phyloP scores from a whole-genome alignment of 1,284 basidiomycete genomes.

The Trichosporon sp. region DNA sequence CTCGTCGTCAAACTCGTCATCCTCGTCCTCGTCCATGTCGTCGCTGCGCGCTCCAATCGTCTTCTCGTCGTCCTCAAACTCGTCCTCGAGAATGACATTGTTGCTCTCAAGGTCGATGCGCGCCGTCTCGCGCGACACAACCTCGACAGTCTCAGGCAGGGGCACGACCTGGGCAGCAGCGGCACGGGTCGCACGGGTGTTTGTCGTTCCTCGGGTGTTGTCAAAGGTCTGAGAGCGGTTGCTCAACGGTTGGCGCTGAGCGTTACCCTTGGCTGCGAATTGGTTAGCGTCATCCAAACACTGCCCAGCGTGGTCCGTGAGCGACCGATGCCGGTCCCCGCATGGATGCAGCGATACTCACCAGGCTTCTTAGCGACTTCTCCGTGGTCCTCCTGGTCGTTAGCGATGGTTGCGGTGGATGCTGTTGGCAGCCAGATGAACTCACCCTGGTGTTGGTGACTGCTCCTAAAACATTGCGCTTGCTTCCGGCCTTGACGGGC shows the following conservation, averaged over 20 bases:
- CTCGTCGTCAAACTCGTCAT: slow-evolving; percentile 61
- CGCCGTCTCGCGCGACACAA: slow-evolving; percentile 34
- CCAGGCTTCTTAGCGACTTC: slow-evolving; percentile 45
- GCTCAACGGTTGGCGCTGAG: slow-evolving; percentile 44
- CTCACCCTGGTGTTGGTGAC: slow-evolving; percentile 43
- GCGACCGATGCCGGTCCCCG: not conserved
- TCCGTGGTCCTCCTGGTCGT: slow-evolving; percentile 35
- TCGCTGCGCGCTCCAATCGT: slow-evolving; percentile 26
- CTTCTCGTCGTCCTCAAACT: slow-evolving; percentile 29
- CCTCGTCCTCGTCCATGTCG: slow-evolving; percentile 43
- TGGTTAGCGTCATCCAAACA: slow-evolving; percentile 10
- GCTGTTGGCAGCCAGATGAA: not conserved
- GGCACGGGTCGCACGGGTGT: slow-evolving; percentile 37
- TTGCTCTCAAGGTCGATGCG: slow-evolving; percentile 3
- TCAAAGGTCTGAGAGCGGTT: slow-evolving; percentile 32
- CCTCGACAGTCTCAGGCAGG: slow-evolving; percentile 36
- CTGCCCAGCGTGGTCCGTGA: not conserved
- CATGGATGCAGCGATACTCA: slow-evolving; percentile 30
- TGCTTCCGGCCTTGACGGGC: slow-evolving; percentile 46
- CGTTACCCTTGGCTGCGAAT: slow-evolving; percentile 34
- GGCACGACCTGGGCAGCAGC: slow-evolving; percentile 20
- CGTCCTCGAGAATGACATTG: slow-evolving; percentile 30
- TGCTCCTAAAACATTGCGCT: slow-evolving; percentile 49
- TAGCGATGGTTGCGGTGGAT: slow-evolving; percentile 6
- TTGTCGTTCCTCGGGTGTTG: slow-evolving; percentile 39